Conservation (phyloP, 164 flowering plant genomes). For the Saururus chinensis region DNA sequence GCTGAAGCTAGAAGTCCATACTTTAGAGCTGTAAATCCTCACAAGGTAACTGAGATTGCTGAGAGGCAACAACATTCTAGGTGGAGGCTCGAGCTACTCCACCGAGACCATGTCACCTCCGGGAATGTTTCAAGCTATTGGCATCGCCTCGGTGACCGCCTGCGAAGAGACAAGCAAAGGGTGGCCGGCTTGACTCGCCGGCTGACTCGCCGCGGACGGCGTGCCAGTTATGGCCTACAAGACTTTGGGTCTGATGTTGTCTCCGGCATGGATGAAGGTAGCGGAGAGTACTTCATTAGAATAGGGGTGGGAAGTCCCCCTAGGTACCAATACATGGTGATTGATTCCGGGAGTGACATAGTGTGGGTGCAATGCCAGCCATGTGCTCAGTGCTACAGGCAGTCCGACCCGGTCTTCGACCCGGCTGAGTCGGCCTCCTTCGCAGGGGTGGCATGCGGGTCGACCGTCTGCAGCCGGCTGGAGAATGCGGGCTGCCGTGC, state of each 20-base stretch:
- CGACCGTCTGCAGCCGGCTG: constrained; percentile 30
- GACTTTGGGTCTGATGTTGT: constrained; percentile 74
- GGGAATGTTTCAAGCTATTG: constrained; percentile 9
- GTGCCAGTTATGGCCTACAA: not conserved
- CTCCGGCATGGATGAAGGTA: constrained; percentile 83
- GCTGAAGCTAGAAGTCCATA: constrained; percentile 2
- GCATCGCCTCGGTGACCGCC: constrained; percentile 31
- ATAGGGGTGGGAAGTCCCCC: constrained; percentile 88
- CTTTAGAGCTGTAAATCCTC: not conserved
- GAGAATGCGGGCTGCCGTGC: constrained; percentile 39
- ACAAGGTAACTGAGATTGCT: constrained; percentile 4
- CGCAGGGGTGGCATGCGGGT: constrained; percentile 50
- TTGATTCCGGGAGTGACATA: constrained; percentile 81
- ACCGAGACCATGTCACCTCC: constrained; percentile 14
- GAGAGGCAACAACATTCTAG: not conserved
- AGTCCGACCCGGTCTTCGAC: constrained; percentile 76
- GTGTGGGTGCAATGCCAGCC: constrained; percentile 89
- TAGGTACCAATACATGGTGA: constrained; percentile 59
- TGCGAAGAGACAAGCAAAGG: constrained; percentile 43
- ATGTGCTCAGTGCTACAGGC: constrained; percentile 59
- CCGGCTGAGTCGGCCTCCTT: constrained; percentile 59
- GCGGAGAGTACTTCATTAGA: constrained; percentile 77
- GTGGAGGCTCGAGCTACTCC: constrained; percentile 18
- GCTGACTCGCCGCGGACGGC: constrained; percentile 6
- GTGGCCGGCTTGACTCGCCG: constrained; percentile 31